Evolutionary conservation across 352 stramenopile species (phyloP), one percentile per base, ranked within the genome.

Genomic region (Phytopythium delawarense): DNA sequence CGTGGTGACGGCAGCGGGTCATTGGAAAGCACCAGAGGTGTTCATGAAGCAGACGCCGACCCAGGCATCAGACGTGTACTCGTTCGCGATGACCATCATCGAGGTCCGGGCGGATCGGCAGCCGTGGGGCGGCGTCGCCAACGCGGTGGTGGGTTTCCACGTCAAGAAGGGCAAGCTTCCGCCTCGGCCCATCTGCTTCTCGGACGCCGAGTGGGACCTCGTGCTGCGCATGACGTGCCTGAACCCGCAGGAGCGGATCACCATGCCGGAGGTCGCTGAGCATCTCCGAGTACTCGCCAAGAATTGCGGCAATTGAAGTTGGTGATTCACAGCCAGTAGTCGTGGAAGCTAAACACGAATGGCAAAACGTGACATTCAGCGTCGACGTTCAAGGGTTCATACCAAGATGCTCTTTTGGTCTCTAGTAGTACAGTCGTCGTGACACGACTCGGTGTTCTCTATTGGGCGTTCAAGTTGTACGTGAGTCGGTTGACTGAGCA

Each of bases 31-130:
- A n/a, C 62, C 62, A 0, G 62, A 67, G n/a, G 52, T 57, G 8
- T 37, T 54, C 25, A 34, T 37, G 2, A 5, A 51, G 4, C 42
- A 50, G 7, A 8, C 25, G 21, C 13, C 32, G 15, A 64, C 45
- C 2, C 48, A 50, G 23, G 21, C 18, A 1, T 63, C 62, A 0
- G 62, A 67, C 23, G 62, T 67, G 9, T 67, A 54, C 39, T 53
- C 55, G 8, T 60, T 67, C 49, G 62, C 44, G 4, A 63, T 67
- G 55, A 60, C 48, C 50, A 64, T 67, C n/a, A 21, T 64, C 4
- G 46, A 66, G 39, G 53, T 54, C 12, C 53, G 51, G 12, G 7
- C 51, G n/a, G 51, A 32, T n/a, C 1, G 8, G 11, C 6, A 23
- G 13, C 48, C 48, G 1, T 54, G 48, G 48, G 48, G 23, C 15